Base-by-base conservation (phyloP, 768 basidiomycete genomes). In the Cyathus striatus region DNA sequence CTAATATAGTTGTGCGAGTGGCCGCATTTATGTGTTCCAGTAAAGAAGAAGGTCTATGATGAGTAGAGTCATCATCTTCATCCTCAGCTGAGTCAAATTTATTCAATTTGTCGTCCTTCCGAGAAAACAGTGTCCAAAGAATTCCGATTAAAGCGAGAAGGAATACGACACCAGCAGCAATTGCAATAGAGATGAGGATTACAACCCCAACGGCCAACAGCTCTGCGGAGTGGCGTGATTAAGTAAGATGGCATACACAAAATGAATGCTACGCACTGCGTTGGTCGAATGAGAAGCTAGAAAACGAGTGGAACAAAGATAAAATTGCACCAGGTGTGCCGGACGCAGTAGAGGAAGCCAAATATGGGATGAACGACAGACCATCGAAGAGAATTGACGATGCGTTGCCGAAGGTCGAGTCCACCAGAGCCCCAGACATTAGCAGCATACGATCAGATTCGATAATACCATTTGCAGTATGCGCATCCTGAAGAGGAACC, bases 111-210 rank as follows among this genome's bases (percentile, higher is more conserved):
- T 90, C 86, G 27, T 91, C 90, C 42, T 81, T 76, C 42, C 89
- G 75, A 17, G 86, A 81, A 62, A 91, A 80, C n/a, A 93, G 72
- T 2, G 90, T 85, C 89, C 91, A 90, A 26, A 95, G 64, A 42
- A 95, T 86, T 39, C 90, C 90, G 43, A 92, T 69, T 32, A 95
- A 68, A 13, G 86, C 85, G 23, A 93, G 71, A 1, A 94, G 69
- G 75, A 93, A 94, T 26, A 94, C 86, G 17, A 97, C 79, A 14
- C 95, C 96, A 13, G 93, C 92, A 7, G 90, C 84, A 50, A 97
- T 96, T 20, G 96, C 96, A 49, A 99, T 96, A 2, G 93, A 94
- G 51, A 99, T 93, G 34, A 99, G 76, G 51, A 98, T 97, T 42
- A 99, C 92, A 26, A 98, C 76, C 1, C 95, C 96, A 18, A 81